phyloP scores from a whole-genome alignment of 176 grass and related monocot genomes.

The Aegilops tauschii region DNA sequence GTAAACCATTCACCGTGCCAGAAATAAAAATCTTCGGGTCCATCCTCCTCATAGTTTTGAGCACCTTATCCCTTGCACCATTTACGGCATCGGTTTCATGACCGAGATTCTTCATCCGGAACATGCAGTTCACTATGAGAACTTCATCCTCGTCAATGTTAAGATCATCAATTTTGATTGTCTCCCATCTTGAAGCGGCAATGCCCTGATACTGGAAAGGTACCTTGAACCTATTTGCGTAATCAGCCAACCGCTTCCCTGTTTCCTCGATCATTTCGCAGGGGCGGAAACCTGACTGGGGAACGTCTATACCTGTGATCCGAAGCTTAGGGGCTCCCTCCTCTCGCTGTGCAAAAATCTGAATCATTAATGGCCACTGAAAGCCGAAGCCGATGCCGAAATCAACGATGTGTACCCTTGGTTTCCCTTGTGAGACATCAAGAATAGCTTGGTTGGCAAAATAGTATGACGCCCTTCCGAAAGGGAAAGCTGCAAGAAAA shows the following conservation, averaged over 20 bases:
- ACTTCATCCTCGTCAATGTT: too few relatives aligned
- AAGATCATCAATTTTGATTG: too few relatives aligned
- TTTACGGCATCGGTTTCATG: too few relatives aligned
- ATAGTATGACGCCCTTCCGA: constrained; percentile 25
- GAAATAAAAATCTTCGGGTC: not conserved
- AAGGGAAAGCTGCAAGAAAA: constrained; percentile 26
- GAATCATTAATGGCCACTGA: constrained; percentile 58
- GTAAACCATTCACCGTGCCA: constrained; percentile 48
- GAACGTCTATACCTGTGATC: constrained; percentile 55
- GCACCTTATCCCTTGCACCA: too few relatives aligned
- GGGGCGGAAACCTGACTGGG: constrained; percentile 47
- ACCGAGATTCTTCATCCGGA: too few relatives aligned
- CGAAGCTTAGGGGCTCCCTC: constrained; percentile 34
- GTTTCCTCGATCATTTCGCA: constrained; percentile 43
- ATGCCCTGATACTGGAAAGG: too few relatives aligned
- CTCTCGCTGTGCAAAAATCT: constrained; percentile 26
- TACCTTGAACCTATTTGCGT: constrained; percentile 34
- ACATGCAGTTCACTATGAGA: too few relatives aligned
- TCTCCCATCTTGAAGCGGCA: too few relatives aligned
- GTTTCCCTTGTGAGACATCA: constrained; percentile 19
- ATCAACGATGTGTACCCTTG: constrained; percentile 60
- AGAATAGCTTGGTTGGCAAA: constrained; percentile 59
- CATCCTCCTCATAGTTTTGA: too few relatives aligned
- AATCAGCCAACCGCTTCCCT: constrained; percentile 48
- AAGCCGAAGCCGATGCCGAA: constrained; percentile 61